Evolutionary conservation across 1,284 basidiomycete genomes (phyloP).

Genomic region (Moesziomyces aphidis): DNA sequence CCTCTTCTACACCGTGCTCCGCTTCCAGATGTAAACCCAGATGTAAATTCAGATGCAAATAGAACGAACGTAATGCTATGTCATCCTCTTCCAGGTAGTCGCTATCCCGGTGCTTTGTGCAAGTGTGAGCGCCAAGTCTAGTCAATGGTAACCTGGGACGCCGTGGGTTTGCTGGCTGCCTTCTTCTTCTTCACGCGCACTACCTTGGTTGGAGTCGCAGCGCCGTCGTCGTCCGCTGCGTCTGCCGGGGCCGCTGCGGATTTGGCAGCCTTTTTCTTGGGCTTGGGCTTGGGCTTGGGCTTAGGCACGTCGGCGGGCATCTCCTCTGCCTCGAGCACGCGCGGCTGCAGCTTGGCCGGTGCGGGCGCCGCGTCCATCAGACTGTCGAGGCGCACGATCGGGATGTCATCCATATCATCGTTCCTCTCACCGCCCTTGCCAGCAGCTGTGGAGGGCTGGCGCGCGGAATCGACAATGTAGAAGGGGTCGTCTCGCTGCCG

Average conservation of each 20-base stretch:
- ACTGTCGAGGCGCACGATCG: constrained; percentile 57
- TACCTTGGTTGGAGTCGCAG: constrained; percentile 12
- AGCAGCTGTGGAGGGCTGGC: not conserved
- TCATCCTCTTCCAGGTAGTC: not conserved
- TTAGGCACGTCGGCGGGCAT: constrained; percentile 24
- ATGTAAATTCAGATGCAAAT: too few species aligned
- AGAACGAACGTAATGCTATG: too few species aligned
- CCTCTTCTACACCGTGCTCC: constrained; percentile 56
- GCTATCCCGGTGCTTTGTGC: not conserved
- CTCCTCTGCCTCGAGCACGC: constrained; percentile 43
- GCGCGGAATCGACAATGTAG: constrained; percentile 37
- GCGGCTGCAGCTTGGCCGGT: constrained; percentile 5
- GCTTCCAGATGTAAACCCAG: constrained; percentile 18
- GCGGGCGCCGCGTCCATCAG: not conserved
- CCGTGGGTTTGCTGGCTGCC: not conserved
- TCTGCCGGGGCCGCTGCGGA: too few species aligned
- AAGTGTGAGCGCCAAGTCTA: not conserved
- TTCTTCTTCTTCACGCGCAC: constrained; percentile 41
- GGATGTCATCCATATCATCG: constrained; percentile 54
- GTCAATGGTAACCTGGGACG: constrained; percentile 19
- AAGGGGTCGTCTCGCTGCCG: constrained; percentile 41
- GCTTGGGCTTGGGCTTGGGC: constrained; percentile 23
- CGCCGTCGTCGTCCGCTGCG: not conserved
- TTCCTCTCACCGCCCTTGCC: not conserved
- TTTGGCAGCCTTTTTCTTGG: constrained; percentile 7